Base-by-base conservation (phyloP, 345 rosid species). In the Brassica incana region DNA sequence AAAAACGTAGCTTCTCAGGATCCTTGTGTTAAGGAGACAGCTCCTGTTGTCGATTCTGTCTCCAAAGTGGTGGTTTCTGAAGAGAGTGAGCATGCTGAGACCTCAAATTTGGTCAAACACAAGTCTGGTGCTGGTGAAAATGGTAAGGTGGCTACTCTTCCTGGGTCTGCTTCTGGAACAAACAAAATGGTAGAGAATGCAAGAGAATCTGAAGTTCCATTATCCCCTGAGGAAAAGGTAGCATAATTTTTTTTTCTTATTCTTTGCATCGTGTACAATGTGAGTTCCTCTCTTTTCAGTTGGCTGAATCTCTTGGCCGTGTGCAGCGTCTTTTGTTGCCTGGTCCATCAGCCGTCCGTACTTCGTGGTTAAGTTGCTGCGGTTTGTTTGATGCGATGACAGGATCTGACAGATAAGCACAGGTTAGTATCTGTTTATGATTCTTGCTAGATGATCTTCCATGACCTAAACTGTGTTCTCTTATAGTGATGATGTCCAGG, bases 291-390 rank as follows among this genome's bases (percentile, higher is more conserved):
- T 72, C 48, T 36, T 78, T 72, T 66, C 66, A 60, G 77, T 66
- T 45, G 30, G 38, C 59, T 81, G 3, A 76, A 65, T 81, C 50
- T 76, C 15, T 11, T 76, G 74, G 6, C 7, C 0, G 4, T 72
- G 0, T 76, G 82, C 94, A 92, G 99, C 85, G 86, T 78, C 84
- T 76, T 72, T 64, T 86, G 74, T 76, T 84, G 23, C 15, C 86
- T 38, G 82, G 89, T 71, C 88, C 78, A 67, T 76, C 76, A 66
- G 81, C 73, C 11, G 83, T 87, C 76, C 88, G 87, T 79, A 86
- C 91, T 56, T 90, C 89, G 6, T 87, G 88, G 86, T 70, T 89
- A 72, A 84, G 86, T 82, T 95, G 99, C 85, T 95, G 99, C 5
- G 99, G 99, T 67, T 79, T 95, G 87, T 86, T 92, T 82, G 97